Conservation (phyloP, 164 flowering plant species). For the Vitis amurensis region DNA sequence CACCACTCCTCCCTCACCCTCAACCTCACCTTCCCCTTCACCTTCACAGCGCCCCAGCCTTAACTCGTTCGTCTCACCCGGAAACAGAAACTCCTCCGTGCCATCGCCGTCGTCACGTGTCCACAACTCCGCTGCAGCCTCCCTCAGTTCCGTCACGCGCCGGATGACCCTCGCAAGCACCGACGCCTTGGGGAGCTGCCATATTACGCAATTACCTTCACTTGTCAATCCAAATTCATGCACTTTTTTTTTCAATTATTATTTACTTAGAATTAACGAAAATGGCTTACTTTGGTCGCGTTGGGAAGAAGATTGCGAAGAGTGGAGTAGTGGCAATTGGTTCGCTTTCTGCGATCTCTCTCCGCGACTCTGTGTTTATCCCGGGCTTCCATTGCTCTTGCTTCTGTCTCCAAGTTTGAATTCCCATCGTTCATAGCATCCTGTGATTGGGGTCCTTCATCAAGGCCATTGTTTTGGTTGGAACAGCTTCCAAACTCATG, state of each 20-base stretch:
- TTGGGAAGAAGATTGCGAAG: slow-evolving; percentile 47
- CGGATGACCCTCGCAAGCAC: slow-evolving; percentile 41
- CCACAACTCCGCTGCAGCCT: too few relatives aligned
- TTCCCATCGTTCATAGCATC: neutral
- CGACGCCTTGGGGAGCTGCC: slow-evolving; percentile 50
- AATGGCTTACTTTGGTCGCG: slow-evolving; percentile 37
- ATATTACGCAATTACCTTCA: neutral
- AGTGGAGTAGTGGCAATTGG: slow-evolving; percentile 35
- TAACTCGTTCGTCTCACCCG: slow-evolving; percentile 34
- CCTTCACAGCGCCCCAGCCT: slow-evolving; percentile 13
- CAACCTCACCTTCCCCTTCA: too few relatives aligned
- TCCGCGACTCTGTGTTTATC: slow-evolving; percentile 52
- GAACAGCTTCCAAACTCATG: slow-evolving; percentile 15
- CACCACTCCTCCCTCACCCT: slow-evolving; percentile 10
- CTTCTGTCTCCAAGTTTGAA: slow-evolving; percentile 4
- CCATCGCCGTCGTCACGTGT: neutral
- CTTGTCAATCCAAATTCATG: neutral
- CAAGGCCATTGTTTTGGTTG: neutral
- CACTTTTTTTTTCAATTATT: too few relatives aligned
- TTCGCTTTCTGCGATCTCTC: slow-evolving; percentile 35
- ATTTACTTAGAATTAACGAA: neutral
- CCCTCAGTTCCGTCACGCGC: slow-evolving; percentile 16
- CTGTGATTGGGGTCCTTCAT: neutral
- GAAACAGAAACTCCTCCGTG: slow-evolving; percentile 11
- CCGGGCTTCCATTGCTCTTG: slow-evolving; percentile 20